Conservation (phyloP, 352 stramenopile genomes). For the Phytopythium aichiense region DNA sequence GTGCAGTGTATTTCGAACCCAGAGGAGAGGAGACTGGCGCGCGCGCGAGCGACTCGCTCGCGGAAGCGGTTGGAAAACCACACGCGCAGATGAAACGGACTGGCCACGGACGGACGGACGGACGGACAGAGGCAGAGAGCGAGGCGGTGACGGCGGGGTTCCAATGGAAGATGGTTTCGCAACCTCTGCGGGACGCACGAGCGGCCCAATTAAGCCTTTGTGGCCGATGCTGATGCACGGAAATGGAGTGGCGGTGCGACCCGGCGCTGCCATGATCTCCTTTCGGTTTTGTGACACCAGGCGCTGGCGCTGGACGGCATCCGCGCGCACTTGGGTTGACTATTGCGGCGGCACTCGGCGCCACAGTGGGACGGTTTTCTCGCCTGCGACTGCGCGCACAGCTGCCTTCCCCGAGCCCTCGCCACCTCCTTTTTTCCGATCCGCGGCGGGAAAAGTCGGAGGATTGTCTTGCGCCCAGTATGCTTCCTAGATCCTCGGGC, state of each 20-base stretch:
- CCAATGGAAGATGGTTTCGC: no score
- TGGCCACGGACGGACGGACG: no score
- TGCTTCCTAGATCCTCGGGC: constrained; percentile 4
- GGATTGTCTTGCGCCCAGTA: constrained; percentile 7
- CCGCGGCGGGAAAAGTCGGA: background rate
- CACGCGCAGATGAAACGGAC: background rate
- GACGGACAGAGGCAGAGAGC: no score
- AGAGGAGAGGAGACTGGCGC: background rate
- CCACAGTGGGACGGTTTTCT: constrained; percentile 5
- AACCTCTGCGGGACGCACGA: no score
- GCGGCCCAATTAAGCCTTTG: no score
- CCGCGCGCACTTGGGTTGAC: background rate
- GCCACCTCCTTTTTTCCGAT: constrained; percentile 7
- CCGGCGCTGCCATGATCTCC: background rate
- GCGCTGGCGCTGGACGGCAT: background rate
- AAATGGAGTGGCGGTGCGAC: background rate
- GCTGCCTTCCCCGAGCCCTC: constrained; percentile 1
- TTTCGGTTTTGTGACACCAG: background rate
- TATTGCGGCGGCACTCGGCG: background rate
- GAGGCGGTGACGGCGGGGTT: no score
- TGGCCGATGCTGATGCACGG: background rate
- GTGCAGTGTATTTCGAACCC: background rate
- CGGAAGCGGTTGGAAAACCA: background rate
- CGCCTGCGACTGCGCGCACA: constrained; percentile 2
- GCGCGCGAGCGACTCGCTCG: background rate